Conservation (phyloP, 768 basidiomycete species). For the Gloeopeniophorella convolvens region DNA sequence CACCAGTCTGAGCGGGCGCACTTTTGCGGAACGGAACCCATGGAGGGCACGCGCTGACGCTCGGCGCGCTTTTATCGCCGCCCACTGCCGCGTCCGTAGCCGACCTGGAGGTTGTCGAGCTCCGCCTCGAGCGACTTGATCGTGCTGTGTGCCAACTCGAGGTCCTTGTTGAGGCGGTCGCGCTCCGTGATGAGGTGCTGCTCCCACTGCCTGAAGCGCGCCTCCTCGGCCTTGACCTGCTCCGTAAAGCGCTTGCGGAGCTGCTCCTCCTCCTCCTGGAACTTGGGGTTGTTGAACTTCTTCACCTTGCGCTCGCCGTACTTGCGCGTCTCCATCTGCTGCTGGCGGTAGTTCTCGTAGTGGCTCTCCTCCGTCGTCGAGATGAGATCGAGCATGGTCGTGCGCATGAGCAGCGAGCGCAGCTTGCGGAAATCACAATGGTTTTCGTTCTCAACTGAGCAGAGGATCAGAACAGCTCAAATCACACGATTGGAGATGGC, state of each 20-base stretch:
- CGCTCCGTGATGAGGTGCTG: slow-evolving; percentile 98
- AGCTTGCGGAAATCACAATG: slow-evolving; percentile 99
- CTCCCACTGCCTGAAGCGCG: slow-evolving; percentile 98
- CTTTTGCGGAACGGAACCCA: neutral
- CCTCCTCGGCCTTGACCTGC: slow-evolving; percentile 98
- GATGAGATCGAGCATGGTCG: slow-evolving; percentile 98
- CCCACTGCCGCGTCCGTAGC: slow-evolving; percentile 69
- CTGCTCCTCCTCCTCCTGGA: slow-evolving; percentile 98
- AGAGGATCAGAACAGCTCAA: neutral
- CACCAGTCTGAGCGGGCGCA: neutral
- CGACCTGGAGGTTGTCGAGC: slow-evolving; percentile 82
- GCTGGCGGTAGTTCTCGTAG: slow-evolving; percentile 96
- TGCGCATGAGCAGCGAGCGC: slow-evolving; percentile 89
- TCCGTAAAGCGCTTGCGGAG: slow-evolving; percentile 97
- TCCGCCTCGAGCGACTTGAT: slow-evolving; percentile 91
- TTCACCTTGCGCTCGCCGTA: slow-evolving; percentile 98
- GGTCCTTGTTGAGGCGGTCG: slow-evolving; percentile 97
- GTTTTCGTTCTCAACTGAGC: slow-evolving; percentile 91
- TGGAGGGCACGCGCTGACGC: no score
- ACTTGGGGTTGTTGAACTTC: slow-evolving; percentile 99
- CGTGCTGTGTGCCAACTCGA: slow-evolving; percentile 85
- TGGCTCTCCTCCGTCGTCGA: slow-evolving; percentile 92
- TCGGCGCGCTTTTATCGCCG: slow-evolving; percentile 60
- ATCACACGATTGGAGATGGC: slow-evolving; percentile 14
- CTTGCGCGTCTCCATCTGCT: slow-evolving; percentile 99